Evolutionary conservation across 306 rosid species (phyloP), one percentile per base, ranked within the genome.

Genomic region (barrel medic (Medicago truncatula)): DNA sequence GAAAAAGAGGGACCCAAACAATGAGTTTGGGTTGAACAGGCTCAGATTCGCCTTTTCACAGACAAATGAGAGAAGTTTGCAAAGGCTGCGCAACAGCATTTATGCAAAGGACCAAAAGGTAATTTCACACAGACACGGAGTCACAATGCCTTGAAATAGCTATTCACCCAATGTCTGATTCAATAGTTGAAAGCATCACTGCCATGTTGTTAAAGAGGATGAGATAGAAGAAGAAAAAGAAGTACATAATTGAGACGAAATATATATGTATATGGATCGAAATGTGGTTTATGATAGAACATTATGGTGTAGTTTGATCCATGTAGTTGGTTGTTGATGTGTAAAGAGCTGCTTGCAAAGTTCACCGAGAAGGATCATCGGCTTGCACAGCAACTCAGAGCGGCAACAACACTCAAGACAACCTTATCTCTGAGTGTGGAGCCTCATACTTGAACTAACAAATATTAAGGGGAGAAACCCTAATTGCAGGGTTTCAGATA

Each of bases 11-110:
- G 16, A 67, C 21, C 38, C 20, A 25, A 34, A 56, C 50, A 67
- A 4, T 7, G 40, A 17, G 49, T 16, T 21, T 14, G 53, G 43
- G 76, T 14, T 71, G 57, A 65, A 64, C 9, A 53, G 75, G 83
- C 83, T 80, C 83, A 73, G 71, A 80, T 74, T 74, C 56, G 70
- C 75, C 83, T 74, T 80, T 73, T 73, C 38, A 66, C 83, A 80
- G 79, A 57, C 71, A 58, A 15, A 25, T 34, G 20, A 49, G 52
- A 10, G 38, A 6, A 6, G 12, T 18, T 18, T 7, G 17, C 74
- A n/a, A 39, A 20, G 71, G 83, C 75, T 80, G 83, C 79, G 31
- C 57, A 57, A 46, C 57, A 57, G 66, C 38, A 56, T 66, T 64
- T 56, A 23, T 44, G 75, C 23, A 64, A 20, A 73, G 23, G 17